phyloP scores from a whole-genome alignment of 164 flowering plant genomes.

The Euptelea pleiosperma region DNA sequence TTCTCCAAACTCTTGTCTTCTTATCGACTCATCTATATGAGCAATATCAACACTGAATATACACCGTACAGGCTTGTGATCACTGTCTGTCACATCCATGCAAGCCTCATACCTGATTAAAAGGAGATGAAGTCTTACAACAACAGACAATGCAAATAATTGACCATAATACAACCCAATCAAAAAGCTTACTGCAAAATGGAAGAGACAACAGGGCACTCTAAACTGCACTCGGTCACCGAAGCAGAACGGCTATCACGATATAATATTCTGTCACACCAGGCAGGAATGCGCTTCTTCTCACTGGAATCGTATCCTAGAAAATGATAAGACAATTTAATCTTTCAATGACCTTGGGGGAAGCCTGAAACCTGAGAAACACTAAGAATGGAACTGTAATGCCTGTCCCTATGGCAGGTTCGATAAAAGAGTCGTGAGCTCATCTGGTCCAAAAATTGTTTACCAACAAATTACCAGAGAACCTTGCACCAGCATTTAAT shows the following conservation, averaged over 20 bases:
- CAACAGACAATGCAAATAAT: background rate
- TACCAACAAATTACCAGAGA: too few species aligned
- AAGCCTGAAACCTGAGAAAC: background rate
- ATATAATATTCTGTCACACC: constrained; percentile 94
- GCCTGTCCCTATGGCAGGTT: too few species aligned
- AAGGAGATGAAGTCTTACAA: constrained; percentile 3
- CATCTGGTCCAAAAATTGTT: too few species aligned
- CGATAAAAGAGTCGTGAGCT: too few species aligned
- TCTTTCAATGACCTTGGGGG: background rate
- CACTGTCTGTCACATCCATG: constrained; percentile 98
- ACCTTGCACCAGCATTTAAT: background rate
- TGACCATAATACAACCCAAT: background rate
- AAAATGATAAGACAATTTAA: constrained; percentile 13
- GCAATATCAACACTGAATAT: constrained; percentile 62
- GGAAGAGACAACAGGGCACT: constrained; percentile 77
- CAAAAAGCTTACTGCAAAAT: constrained; percentile 50
- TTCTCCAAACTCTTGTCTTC: constrained; percentile 76
- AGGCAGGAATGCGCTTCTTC: constrained; percentile 99
- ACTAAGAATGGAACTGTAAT: constrained; percentile 2
- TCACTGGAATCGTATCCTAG: constrained; percentile 98
- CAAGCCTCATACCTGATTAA: constrained; percentile 82
- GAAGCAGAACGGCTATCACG: constrained; percentile 69
- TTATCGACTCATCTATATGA: constrained; percentile 69
- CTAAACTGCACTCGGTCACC: constrained; percentile 62
- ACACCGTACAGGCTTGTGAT: constrained; percentile 97